A percentile compares a stretch with the other conserved stretches of the same genome.
phyloP scores from a whole-genome alignment of 164 flowering plant genomes.

The Magnolia sinica region DNA sequence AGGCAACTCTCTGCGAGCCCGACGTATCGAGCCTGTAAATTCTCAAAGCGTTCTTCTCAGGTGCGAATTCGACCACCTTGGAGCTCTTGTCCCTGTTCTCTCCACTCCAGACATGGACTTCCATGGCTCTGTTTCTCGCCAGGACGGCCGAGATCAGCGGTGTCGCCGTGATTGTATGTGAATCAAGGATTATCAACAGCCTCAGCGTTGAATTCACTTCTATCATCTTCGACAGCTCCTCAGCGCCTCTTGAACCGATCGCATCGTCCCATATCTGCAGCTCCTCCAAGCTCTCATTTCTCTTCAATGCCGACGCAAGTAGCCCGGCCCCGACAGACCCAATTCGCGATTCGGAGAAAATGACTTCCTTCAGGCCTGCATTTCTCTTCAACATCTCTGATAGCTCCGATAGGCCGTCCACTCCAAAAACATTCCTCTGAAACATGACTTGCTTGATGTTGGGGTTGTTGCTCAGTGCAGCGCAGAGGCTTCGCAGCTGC shows the following conservation, averaged over 20 bases:
- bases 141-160: conserved; percentile 86
- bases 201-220: conserved; percentile 75
- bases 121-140: conserved; percentile 71
- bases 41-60: conserved; percentile 59
- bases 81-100: conserved; percentile 44
- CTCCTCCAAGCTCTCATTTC: conserved; percentile 72
- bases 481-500: conserved; percentile 36
- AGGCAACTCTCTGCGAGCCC: conserved; percentile 71
- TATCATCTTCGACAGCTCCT: conserved; percentile 89
- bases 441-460: conserved; percentile 56
- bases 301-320: conserved; percentile 64
- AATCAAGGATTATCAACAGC: conserved; percentile 69
- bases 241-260: conserved; percentile 81
- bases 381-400: conserved; percentile 57
- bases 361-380: conserved; percentile 50
- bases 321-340: conserved; percentile 60
- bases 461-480: conserved; percentile 37
- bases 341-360: conserved; percentile 62
- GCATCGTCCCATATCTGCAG: conserved; percentile 97
- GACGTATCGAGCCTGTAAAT: conserved; percentile 58
- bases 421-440: conserved; percentile 44
- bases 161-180: conserved; percentile 53
- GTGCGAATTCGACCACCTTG: conserved; percentile 82
- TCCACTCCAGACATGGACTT: conserved; percentile 85
- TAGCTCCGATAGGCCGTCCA: conserved; percentile 47